These are phyloP conservation scores for Sporothrix euskadiensis DNA, from an alignment of 2,329 filamentous ascomycete genomes.

Conservation along the genomic window DNA sequence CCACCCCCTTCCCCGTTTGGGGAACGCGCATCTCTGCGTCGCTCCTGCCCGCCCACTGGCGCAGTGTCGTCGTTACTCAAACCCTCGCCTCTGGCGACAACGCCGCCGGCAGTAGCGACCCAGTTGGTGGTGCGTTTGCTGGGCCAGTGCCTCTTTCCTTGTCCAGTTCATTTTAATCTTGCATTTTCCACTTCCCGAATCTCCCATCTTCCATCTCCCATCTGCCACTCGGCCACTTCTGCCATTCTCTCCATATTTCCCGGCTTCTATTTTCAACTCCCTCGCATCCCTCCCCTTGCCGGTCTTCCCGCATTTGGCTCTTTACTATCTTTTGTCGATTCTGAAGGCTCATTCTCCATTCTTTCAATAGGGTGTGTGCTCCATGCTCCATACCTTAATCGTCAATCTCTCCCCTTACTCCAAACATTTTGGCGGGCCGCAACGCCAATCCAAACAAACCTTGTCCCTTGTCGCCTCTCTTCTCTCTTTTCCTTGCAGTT, in stretches of 20 bases:
- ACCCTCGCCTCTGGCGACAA: constrained; percentile 22
- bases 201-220: background rate
- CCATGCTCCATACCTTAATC: constrained; percentile 8
- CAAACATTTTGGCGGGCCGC: background rate
- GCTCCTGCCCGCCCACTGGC: background rate
- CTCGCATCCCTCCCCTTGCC: constrained; percentile 8
- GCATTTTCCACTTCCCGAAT: constrained; percentile 11
- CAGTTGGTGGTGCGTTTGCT: background rate
- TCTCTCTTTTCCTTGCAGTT: background rate
- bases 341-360: background rate
- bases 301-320: background rate
- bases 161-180: constrained; percentile 19
- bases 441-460: constrained; percentile 11
- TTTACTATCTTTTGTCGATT: background rate
- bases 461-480: background rate
- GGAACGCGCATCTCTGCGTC: constrained; percentile 7
- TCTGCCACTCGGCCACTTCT: background rate
- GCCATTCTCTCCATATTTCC: constrained; percentile 9
- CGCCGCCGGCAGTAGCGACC: background rate
- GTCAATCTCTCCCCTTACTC: background rate
- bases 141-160: background rate
- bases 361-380: background rate
- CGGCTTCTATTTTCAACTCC: background rate
- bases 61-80: constrained; percentile 16
- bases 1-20: constrained; percentile 15